Conservation (phyloP, 257 asterid genomes). For the Vinca minor region DNA sequence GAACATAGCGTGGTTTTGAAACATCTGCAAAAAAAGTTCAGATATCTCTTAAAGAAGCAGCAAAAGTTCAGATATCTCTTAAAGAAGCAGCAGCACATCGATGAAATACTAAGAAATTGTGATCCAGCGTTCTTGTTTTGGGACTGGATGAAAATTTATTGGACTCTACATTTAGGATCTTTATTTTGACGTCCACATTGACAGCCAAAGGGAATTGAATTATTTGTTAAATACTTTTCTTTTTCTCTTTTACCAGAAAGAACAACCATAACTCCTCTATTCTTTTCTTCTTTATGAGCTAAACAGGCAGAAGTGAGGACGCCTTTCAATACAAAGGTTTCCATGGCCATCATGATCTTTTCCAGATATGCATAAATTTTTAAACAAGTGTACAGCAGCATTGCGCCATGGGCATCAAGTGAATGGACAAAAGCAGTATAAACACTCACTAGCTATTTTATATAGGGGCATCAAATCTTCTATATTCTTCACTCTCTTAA, state of each 20-base stretch:
- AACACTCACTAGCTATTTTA: constrained; percentile 40
- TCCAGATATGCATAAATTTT: not conserved
- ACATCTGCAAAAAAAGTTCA: constrained; percentile 38
- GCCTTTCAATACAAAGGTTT: not conserved
- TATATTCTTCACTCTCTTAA: constrained; percentile 44
- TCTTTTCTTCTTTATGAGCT: not conserved
- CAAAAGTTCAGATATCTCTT: not conserved
- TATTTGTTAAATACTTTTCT: not conserved
- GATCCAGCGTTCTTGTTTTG: not conserved
- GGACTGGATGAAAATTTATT: not conserved
- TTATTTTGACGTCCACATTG: not conserved
- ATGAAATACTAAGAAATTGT: not conserved
- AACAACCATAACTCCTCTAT: not conserved
- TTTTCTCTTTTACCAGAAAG: not conserved
- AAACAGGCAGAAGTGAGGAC: not conserved
- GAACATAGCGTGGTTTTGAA: constrained; percentile 77
- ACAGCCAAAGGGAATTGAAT: not conserved
- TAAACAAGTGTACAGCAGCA: not conserved
- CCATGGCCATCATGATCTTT: not conserved
- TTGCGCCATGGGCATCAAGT: not conserved
- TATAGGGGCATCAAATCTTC: constrained; percentile 55
- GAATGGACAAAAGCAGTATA: not conserved
- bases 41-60: not conserved
- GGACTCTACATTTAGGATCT: not conserved
- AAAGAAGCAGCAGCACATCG: not conserved